Evolutionary conservation across 768 basidiomycete genomes (phyloP), one percentile per base, ranked within the genome.

Genomic region (Suillus paluster): DNA sequence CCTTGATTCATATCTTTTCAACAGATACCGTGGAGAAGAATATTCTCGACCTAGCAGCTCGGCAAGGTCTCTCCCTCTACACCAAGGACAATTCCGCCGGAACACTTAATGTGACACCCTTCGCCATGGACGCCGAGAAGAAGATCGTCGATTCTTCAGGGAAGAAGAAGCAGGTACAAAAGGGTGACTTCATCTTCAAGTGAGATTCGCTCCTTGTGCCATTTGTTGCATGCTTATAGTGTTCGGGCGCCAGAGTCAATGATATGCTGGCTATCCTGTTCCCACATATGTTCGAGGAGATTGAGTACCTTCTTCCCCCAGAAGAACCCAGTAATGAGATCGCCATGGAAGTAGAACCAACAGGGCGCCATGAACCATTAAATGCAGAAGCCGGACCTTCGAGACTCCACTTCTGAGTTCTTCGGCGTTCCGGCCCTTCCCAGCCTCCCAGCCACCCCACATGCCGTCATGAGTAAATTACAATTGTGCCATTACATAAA

Each of bases 221-320:
- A 27, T 58, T 46, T 58, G n/a, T 15, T 64, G 49, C 3, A 36
- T 54, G 21, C 38, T 41, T 45, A 46, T 57, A 25, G 33, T 52
- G 7, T 11, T 44, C 9, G 33, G 19, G 55, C 46, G 52, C 67
- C 60, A 87, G 89, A 71, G 78, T 86, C 55, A 85, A 93, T 49
- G 91, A 93, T 63, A 92, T 94, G 92, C 75, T 92, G 45, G 88
- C 90, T 1, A 88, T 93, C 27, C 75, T 94, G 39, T 94, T 93
- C 72, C 92, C 92, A 1, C 90, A 92, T 70, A 83, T 92, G 79
- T 91, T 81, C 59, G 90, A 93, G 70, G 90, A 91, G 21, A 52
- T 88, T 5, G 86, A 90, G 63, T 91, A 84, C 67, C 77, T 92
- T 3, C 62, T 91, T 14, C 83, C 85, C 5, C 71, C 77, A 19